Percentiles rank a stretch among this genome's conserved stretches.
Evolutionary conservation across 1,139 yeast species (phyloP).

Genomic region (Lodderomyces metapsilosis): DNA sequence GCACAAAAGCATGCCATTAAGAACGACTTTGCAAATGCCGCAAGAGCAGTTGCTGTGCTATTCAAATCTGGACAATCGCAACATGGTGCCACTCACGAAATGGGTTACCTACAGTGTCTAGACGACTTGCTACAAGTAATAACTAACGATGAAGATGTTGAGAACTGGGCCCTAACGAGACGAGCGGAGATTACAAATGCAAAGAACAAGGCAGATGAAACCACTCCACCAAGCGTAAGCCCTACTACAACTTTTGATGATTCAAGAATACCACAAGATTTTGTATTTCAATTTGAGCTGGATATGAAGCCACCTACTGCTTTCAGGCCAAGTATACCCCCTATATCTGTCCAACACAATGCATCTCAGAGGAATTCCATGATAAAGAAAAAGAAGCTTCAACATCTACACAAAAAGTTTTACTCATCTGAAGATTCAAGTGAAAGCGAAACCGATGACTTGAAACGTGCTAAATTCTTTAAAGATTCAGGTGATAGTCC

Average conservation of each 20-base stretch:
- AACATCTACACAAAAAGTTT: constrained; percentile 9
- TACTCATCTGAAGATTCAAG: constrained; percentile 11
- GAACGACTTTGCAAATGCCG: constrained; percentile 60
- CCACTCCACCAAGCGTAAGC: neutral
- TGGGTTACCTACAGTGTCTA: constrained; percentile 58
- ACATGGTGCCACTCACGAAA: constrained; percentile 39
- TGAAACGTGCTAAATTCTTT: constrained; percentile 5
- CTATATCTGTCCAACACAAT: constrained; percentile 40
- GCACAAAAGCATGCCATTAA: constrained; percentile 19
- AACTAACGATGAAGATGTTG: constrained; percentile 48
- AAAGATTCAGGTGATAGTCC: constrained; percentile 9
- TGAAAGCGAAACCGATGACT: constrained; percentile 12
- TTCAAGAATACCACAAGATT: constrained; percentile 30
- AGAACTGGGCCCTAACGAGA: constrained; percentile 52
- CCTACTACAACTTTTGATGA: constrained; percentile 4
- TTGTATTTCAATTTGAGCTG: constrained; percentile 35
- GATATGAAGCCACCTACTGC: constrained; percentile 32
- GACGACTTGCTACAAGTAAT: constrained; percentile 53
- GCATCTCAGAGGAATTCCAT: constrained; percentile 15
- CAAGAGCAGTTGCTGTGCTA: constrained; percentile 61
- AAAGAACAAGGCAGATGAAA: neutral
- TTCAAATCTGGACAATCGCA: constrained; percentile 53
- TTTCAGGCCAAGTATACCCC: constrained; percentile 47
- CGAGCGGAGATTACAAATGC: constrained; percentile 17
- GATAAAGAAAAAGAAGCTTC: constrained; percentile 8